These are phyloP conservation scores for Colletotrichum sp. DNA, from an alignment of 2,329 filamentous ascomycete species.

Conservation along the genomic window DNA sequence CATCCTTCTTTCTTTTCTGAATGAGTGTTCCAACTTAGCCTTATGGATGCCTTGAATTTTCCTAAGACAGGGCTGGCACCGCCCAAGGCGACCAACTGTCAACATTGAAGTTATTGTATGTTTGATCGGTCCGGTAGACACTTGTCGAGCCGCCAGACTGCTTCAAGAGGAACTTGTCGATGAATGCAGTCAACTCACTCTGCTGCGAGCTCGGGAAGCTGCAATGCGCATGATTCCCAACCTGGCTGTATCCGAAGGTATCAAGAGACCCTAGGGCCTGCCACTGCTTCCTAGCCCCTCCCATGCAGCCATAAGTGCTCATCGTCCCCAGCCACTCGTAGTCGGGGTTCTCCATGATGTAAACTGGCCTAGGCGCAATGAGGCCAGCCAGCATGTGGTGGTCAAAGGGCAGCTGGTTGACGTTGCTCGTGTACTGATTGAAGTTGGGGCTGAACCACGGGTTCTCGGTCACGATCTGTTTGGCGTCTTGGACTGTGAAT, in stretches of 20 bases:
- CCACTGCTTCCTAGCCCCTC: conserved; percentile 49
- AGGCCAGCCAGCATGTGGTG: conserved; percentile 58
- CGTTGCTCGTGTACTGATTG: conserved; percentile 55
- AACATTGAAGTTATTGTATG: conserved; percentile 14
- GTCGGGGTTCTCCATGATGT: conserved; percentile 55
- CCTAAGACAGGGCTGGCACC: conserved; percentile 1
- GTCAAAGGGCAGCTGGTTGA: conserved; percentile 51
- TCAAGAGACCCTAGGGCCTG: conserved; percentile 50
- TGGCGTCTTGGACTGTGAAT: conserved; percentile 52
- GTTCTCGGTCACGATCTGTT: conserved; percentile 57
- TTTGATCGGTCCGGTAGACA: conserved; percentile 10
- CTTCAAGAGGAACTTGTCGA: conserved; percentile 50
- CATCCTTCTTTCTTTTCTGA: background rate
- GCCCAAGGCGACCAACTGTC: conserved; percentile 15
- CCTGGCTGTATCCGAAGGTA: conserved; percentile 54
- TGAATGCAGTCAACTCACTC: conserved; percentile 50
- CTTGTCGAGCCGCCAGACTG: background rate
- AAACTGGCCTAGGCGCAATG: conserved; percentile 52
- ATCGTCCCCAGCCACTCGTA: conserved; percentile 56
- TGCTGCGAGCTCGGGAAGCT: conserved; percentile 49
- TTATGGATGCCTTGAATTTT: fast-evolving
- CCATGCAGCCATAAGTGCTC: conserved; percentile 55
- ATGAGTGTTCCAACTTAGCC: background rate
- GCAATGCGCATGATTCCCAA: conserved; percentile 54
- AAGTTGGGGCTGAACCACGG: conserved; percentile 56